phyloP scores from a whole-genome alignment of 2,329 filamentous ascomycete genomes.

The Ascochyta clinopodiicola region DNA sequence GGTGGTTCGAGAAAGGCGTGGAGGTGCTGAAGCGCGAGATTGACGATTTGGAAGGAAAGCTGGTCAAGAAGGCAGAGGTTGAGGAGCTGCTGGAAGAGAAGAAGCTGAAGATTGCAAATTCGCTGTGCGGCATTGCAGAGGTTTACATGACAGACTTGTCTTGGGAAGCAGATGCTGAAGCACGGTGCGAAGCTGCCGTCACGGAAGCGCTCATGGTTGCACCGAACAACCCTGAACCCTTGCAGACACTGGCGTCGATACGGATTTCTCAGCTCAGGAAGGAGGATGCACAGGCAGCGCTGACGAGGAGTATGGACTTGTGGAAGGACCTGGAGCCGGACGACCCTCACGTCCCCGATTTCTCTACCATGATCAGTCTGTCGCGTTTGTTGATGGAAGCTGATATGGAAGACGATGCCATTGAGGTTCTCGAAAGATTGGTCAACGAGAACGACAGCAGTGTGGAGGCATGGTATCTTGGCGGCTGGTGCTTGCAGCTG shows the following conservation, averaged over 20 bases:
- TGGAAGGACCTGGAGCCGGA: conserved; percentile 82
- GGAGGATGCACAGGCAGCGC: conserved; percentile 80
- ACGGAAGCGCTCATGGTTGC: conserved; percentile 89
- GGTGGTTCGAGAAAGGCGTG: conserved; percentile 72
- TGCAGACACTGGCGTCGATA: conserved; percentile 94
- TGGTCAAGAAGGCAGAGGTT: conserved; percentile 44
- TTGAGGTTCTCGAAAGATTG: conserved; percentile 83
- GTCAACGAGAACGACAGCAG: conserved; percentile 90
- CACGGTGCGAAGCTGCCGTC: conserved; percentile 83
- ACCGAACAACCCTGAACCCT: conserved; percentile 82
- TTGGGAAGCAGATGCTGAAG: conserved; percentile 88
- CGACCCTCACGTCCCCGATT: conserved; percentile 79
- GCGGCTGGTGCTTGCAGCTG: conserved; percentile 89
- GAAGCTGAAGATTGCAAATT: conserved; percentile 81
- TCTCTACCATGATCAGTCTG: conserved; percentile 82
- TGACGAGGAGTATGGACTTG: conserved; percentile 78
- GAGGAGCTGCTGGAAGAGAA: conserved; percentile 65
- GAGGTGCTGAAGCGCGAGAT: conserved; percentile 75
- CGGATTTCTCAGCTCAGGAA: conserved; percentile 83
- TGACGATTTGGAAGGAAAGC: conserved; percentile 62
- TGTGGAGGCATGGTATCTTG: conserved; percentile 96
- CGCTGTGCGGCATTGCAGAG: conserved; percentile 92
- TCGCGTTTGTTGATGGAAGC: conserved; percentile 89
- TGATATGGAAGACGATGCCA: conserved; percentile 81
- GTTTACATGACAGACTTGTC: conserved; percentile 99